These are phyloP conservation scores for Strigomonas culicis DNA, from an alignment of 208 protist genomes.

Conservation along the genomic window DNA sequence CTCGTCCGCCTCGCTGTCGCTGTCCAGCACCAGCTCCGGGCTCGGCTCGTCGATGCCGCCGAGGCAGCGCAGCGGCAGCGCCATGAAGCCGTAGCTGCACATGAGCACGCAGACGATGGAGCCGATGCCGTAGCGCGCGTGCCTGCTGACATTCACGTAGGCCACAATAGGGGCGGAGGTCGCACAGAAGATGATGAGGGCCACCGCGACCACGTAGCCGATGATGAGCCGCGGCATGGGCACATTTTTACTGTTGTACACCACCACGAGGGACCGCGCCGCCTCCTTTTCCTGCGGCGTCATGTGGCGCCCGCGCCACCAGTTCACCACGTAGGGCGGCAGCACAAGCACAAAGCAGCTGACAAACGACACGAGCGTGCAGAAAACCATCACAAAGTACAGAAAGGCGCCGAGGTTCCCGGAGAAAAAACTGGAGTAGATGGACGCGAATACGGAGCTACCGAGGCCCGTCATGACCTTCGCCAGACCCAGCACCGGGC, in stretches of 20 bases:
- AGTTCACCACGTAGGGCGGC: slow-evolving; percentile 63
- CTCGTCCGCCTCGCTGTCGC: not conserved
- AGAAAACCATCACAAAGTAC: slow-evolving; percentile 63
- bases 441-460: slow-evolving; percentile 54
- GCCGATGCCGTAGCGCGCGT: slow-evolving; percentile 29
- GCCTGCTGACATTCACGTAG: slow-evolving; percentile 27
- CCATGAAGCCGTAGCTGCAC: slow-evolving; percentile 33
- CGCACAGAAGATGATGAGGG: slow-evolving; percentile 50
- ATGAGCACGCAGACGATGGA: slow-evolving; percentile 34
- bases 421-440: slow-evolving; percentile 48
- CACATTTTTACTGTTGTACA: slow-evolving; percentile 51
- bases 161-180: slow-evolving; percentile 45
- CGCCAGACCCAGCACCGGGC: slow-evolving; percentile 45
- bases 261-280: slow-evolving; percentile 23
- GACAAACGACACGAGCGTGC: slow-evolving; percentile 23
- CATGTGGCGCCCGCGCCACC: slow-evolving; percentile 46
- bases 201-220: slow-evolving; percentile 45
- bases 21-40: not conserved
- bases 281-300: slow-evolving; percentile 29
- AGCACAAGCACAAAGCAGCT: slow-evolving; percentile 33
- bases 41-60: slow-evolving; percentile 41
- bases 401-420: slow-evolving; percentile 51
- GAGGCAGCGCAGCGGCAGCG: slow-evolving; percentile 40
- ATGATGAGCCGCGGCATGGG: slow-evolving; percentile 40
- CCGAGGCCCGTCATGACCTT: slow-evolving; percentile 74